phyloP scores from a whole-genome alignment of 345 rosid species.

The Ailanthus altissimus region DNA sequence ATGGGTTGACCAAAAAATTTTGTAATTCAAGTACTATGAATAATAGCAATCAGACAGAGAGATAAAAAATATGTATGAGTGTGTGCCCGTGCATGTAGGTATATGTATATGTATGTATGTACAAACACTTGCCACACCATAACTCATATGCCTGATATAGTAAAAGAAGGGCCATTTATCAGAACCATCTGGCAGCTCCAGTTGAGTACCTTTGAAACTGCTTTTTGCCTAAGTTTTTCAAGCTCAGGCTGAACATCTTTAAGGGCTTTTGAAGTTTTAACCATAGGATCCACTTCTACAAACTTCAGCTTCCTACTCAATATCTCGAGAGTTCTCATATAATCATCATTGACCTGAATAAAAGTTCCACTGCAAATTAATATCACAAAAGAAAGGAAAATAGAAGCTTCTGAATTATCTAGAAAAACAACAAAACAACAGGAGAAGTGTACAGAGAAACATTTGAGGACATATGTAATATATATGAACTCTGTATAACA shows the following conservation, averaged over 20 bases:
- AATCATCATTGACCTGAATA: slow-evolving; percentile 89
- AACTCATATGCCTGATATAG: background rate
- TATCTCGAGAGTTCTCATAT: slow-evolving; percentile 81
- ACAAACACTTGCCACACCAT: background rate
- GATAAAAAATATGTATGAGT: too few species aligned
- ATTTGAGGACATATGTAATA: background rate
- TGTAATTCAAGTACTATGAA: background rate
- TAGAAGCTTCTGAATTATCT: slow-evolving; percentile 1
- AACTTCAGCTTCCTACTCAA: slow-evolving; percentile 93
- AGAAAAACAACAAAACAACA: slow-evolving; percentile 9
- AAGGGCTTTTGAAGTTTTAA: slow-evolving; percentile 81
- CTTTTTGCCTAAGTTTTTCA: slow-evolving; percentile 93
- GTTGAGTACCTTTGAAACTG: slow-evolving; percentile 79
- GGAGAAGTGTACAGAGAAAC: background rate
- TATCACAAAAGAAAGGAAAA: slow-evolving; percentile 13
- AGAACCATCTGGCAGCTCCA: slow-evolving; percentile 15
- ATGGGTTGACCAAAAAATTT: background rate
- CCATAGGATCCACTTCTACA: slow-evolving; percentile 72
- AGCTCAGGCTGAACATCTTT: slow-evolving; percentile 98
- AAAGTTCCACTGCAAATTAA: slow-evolving; percentile 27
- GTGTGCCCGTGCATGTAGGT: too few species aligned
- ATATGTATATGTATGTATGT: too few species aligned
- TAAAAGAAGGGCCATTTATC: background rate
- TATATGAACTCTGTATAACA: background rate
- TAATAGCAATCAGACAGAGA: slow-evolving; percentile 1